Evolutionary conservation across 164 flowering plant genomes (phyloP), one percentile per base, ranked within the genome.

Genomic region (Vitis rotundifolia): DNA sequence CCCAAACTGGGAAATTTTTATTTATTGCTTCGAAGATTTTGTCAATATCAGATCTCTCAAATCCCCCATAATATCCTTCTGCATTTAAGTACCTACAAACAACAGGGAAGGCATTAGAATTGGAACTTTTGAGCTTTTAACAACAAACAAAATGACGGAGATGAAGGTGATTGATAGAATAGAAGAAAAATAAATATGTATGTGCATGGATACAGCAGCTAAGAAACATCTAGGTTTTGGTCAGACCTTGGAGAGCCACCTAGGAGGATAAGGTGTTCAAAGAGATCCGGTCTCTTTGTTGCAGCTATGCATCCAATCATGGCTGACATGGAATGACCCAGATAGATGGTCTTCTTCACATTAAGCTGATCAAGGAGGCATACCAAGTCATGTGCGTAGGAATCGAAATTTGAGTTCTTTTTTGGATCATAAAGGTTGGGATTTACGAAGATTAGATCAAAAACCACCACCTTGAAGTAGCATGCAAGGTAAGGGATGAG

Each of bases 321-420:
- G 67, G 84, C 85, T 11, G 83, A 81, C 77, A 81, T 72, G 71
- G 87, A 84, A 67, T 84, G 85, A 22, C 85, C 87, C 44, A 84
- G 16, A 53, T 75, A 81, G 18, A 76, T 58, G 28, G 74, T 28
- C 4, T 44, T 49, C 12, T 70, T 68, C 13, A 81, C 67, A 1
- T 75, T 60, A 11, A 84, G 75, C 71, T 70, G 56, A n/a, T 74
- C 80, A n/a, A 81, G 76, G 53, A 84, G 68, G 54, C 62, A 49
- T 2, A 68, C 3, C 66, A 81, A 72, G 57, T 84, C 87, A 0
- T 47, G 6, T 0, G 80, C 81, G 47, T 79, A 81, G 3, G 59
- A 75, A 15, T 68, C 61, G 47, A 71, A 72, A 11, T 13, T 65
- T 0, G 83, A 68, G 67, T 84, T 79, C 72, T 49, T 74, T 2